phyloP scores from a whole-genome alignment of 176 grass and related monocot genomes.

The Cenchrus purpureus region DNA sequence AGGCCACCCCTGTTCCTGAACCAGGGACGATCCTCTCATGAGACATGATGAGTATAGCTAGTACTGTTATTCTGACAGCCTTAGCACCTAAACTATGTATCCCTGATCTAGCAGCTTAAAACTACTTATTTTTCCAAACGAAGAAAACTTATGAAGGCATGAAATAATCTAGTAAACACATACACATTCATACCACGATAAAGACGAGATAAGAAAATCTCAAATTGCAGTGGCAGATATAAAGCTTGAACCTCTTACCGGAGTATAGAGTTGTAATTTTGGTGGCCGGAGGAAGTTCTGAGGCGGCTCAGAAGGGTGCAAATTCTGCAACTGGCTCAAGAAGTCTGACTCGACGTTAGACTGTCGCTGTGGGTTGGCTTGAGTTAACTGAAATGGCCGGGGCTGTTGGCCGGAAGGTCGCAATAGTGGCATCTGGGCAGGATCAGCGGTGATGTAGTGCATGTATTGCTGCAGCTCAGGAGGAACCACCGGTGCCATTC shows the following conservation, averaged over 20 bases:
- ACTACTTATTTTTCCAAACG: neutral
- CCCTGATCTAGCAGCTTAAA: neutral
- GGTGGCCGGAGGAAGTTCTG: conserved; percentile 63
- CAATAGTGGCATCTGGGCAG: conserved; percentile 40
- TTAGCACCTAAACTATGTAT: neutral
- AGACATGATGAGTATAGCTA: neutral
- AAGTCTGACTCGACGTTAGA: conserved; percentile 59
- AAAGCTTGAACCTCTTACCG: conserved; percentile 24
- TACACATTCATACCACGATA: neutral
- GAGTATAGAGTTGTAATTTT: conserved; percentile 48
- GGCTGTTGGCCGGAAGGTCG: conserved; percentile 45
- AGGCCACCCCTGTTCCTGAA: conserved; percentile 60
- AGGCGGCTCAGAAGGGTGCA: conserved; percentile 45
- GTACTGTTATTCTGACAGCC: neutral
- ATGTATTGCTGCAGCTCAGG: conserved; percentile 73
- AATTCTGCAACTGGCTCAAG: conserved; percentile 64
- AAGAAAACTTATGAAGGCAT: neutral
- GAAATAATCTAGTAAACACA: neutral
- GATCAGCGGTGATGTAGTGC: conserved; percentile 53
- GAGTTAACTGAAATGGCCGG: conserved; percentile 54
- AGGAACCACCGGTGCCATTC: conserved; percentile 71
- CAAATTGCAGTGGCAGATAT: neutral
- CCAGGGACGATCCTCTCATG: conserved; percentile 8
- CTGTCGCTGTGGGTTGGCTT: conserved; percentile 33
- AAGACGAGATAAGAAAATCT: neutral